Percentiles rank a stretch among this genome's conserved stretches.
phyloP scores from a whole-genome alignment of 345 rosid genomes.

The Sisymbrium altissimum region DNA sequence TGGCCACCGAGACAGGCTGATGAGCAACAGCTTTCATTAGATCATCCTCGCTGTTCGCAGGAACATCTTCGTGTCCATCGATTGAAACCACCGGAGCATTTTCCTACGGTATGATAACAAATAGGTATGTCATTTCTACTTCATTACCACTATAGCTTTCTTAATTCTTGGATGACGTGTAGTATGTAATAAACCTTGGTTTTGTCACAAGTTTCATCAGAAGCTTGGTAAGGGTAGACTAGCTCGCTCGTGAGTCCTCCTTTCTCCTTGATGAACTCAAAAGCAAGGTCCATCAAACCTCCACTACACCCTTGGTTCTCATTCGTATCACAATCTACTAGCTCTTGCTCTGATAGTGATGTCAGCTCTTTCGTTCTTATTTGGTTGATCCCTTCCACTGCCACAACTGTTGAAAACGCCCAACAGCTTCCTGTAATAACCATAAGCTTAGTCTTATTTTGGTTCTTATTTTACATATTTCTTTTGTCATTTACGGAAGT shows the following conservation, averaged over 20 bases:
- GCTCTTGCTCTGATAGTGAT: slow-evolving; percentile 73
- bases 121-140: neutral
- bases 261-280: slow-evolving; percentile 55
- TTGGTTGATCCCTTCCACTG: slow-evolving; percentile 81
- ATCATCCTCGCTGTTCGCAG: slow-evolving; percentile 54
- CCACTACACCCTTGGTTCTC: slow-evolving; percentile 77
- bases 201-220: slow-evolving; percentile 50
- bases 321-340: slow-evolving; percentile 62
- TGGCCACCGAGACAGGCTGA: slow-evolving; percentile 76
- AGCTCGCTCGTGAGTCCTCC: slow-evolving; percentile 66
- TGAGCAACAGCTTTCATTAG: slow-evolving; percentile 63
- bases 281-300: slow-evolving; percentile 79
- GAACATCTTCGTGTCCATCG: slow-evolving; percentile 67
- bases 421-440: slow-evolving; percentile 70
- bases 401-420: slow-evolving; percentile 85
- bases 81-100: slow-evolving; percentile 66
- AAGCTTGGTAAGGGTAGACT: slow-evolving; percentile 65
- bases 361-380: slow-evolving; percentile 56
- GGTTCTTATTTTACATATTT: neutral
- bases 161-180: neutral
- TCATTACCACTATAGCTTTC: neutral
- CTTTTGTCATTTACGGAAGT: neutral
- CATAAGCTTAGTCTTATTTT: neutral
- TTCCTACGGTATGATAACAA: slow-evolving; percentile 37
- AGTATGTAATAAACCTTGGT: slow-evolving; percentile 38